Conservation (phyloP, 2,329 filamentous ascomycete genomes). For the Eutypa lata region DNA sequence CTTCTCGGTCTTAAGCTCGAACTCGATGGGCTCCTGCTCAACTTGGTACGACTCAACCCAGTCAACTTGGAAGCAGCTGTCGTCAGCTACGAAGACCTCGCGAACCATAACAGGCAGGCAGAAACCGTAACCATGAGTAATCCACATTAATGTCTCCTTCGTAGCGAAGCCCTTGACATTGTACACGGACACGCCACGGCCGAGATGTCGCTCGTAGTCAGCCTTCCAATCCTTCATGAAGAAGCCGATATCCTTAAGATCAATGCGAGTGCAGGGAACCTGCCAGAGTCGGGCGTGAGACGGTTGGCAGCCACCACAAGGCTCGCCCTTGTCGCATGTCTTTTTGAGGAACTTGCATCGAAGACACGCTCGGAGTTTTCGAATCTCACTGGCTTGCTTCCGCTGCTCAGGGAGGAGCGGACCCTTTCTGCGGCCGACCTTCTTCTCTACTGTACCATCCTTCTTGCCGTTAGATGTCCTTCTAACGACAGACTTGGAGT, state of each 20-base stretch:
- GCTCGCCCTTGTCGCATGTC: constrained; percentile 96
- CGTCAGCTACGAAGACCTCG: constrained; percentile 88
- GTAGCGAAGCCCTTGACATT: constrained; percentile 84
- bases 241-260: constrained; percentile 97
- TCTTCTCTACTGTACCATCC: constrained; percentile 79
- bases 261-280: constrained; percentile 94
- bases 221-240: constrained; percentile 99
- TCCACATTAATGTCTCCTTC: constrained; percentile 74
- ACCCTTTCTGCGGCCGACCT: constrained; percentile 84
- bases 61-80: constrained; percentile 88
- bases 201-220: constrained; percentile 89
- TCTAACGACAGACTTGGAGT: constrained; percentile 75
- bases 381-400: constrained; percentile 94
- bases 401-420: constrained; percentile 90
- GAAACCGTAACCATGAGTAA: constrained; percentile 94
- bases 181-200: constrained; percentile 81
- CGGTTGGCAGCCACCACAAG: constrained; percentile 90
- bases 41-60: constrained; percentile 80
- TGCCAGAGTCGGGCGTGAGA: constrained; percentile 96
- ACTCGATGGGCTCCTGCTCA: constrained; percentile 70
- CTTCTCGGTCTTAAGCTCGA: constrained; percentile 83
- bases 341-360: constrained; percentile 99
- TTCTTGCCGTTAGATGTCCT: constrained; percentile 76
- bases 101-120: constrained; percentile 89
- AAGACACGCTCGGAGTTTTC: constrained; percentile 88